phyloP scores from a whole-genome alignment of 805 yeast genomes.

The Torulaspora maleeae region DNA sequence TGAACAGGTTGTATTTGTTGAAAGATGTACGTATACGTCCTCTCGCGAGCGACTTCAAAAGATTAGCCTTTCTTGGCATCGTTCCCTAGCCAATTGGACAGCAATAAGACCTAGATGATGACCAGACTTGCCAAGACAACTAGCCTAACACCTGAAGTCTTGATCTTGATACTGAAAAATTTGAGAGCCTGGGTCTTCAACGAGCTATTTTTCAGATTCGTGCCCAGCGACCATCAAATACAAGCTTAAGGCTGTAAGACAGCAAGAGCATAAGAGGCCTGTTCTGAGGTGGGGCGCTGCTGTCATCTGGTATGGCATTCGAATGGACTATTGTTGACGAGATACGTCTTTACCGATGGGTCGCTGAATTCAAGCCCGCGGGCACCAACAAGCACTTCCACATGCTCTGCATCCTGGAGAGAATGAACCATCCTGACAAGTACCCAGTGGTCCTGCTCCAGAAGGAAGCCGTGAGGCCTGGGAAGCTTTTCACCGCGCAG shows the following conservation, averaged over 20 bases:
- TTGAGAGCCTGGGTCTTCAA: background rate
- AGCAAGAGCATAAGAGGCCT: background rate
- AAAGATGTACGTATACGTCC: conserved; percentile 82
- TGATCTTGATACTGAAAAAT: background rate
- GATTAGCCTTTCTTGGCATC: conserved; percentile 61
- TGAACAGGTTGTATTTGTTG: conserved; percentile 89
- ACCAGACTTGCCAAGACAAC: background rate
- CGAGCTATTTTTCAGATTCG: conserved; percentile 1
- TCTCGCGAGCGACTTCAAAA: conserved; percentile 54
- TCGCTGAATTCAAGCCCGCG: conserved; percentile 64
- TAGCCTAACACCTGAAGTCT: background rate
- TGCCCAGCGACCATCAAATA: background rate
- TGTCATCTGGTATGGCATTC: conserved; percentile 15
- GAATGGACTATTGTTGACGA: conserved; percentile 62
- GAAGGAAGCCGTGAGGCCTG: conserved; percentile 22
- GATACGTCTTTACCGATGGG: conserved; percentile 52
- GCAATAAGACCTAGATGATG: background rate
- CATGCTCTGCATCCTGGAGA: conserved; percentile 35
- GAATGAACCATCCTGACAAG: conserved; percentile 40
- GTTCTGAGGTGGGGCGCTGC: background rate
- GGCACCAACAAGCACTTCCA: conserved; percentile 48
- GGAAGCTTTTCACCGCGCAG: conserved; percentile 37
- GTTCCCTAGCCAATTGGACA: background rate
- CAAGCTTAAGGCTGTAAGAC: background rate
- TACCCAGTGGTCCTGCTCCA: conserved; percentile 36